Evolutionary conservation across 208 protist genomes (phyloP).

Genomic region (Zelonia costaricensis): DNA sequence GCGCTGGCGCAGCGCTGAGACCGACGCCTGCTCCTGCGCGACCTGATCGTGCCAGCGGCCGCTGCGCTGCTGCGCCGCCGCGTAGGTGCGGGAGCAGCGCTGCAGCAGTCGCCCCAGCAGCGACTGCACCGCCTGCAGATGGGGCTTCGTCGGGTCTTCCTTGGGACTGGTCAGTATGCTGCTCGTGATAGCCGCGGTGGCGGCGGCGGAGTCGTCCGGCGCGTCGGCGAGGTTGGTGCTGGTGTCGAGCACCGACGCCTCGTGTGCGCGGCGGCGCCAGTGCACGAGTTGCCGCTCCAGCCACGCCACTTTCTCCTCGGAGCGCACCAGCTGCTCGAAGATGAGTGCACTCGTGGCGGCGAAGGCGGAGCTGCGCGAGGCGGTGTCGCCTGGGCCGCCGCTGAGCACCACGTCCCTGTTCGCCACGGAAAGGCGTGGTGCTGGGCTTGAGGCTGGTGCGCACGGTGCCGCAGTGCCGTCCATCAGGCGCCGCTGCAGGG

Average conservation of each 20-base stretch:
- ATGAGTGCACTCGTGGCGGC: slow-evolving; percentile 27
- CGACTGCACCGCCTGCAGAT: slow-evolving; percentile 4
- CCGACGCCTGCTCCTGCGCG: slow-evolving; percentile 13
- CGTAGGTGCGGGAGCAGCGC: slow-evolving; percentile 26
- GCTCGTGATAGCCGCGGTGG: no score
- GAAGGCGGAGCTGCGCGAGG: background rate
- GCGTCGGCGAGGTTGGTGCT: background rate
- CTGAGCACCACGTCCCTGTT: background rate
- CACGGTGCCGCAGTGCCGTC: background rate
- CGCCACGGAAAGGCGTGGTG: no score
- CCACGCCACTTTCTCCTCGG: slow-evolving; percentile 35
- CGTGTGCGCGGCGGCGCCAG: slow-evolving; percentile 26
- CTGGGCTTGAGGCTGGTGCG: no score
- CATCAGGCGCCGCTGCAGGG: slow-evolving; percentile 10
- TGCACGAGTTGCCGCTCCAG: slow-evolving; percentile 28
- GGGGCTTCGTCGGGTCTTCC: slow-evolving; percentile 15
- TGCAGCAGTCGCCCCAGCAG: slow-evolving; percentile 22
- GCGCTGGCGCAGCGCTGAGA: slow-evolving; percentile 14
- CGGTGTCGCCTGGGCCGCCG: background rate
- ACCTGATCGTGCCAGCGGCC: slow-evolving; percentile 21
- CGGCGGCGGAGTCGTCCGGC: no score
- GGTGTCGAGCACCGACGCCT: slow-evolving; percentile 7
- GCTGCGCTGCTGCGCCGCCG: slow-evolving; percentile 14
- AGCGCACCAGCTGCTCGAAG: slow-evolving; percentile 28
- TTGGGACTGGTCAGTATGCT: no score